Conservation (phyloP, 1,284 basidiomycete genomes). For the Hemileia vastatrix region DNA sequence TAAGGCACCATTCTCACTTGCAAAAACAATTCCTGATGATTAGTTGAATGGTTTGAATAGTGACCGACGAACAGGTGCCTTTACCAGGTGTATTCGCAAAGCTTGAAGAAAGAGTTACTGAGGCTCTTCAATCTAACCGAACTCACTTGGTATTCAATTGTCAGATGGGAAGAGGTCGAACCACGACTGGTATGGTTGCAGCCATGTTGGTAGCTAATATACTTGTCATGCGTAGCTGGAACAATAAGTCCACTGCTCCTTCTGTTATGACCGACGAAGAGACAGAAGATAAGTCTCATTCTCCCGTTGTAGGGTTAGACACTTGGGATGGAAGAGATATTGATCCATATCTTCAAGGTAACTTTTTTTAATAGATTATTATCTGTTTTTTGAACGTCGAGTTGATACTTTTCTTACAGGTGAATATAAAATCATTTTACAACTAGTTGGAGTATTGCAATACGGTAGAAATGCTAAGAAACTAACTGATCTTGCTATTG, state of each 20-base stretch:
- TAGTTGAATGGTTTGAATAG: constrained; percentile 46
- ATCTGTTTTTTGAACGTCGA: background rate
- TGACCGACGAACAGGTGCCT: constrained; percentile 87
- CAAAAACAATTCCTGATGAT: no score
- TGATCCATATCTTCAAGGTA: constrained; percentile 74
- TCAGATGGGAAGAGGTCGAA: constrained; percentile 62
- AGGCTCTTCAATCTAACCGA: constrained; percentile 55
- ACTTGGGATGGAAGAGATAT: constrained; percentile 56
- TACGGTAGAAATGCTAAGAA: constrained; percentile 87
- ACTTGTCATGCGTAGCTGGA: background rate
- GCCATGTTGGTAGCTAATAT: constrained; percentile 77
- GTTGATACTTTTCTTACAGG: constrained; percentile 50
- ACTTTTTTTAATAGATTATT: background rate
- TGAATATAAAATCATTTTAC: constrained; percentile 93
- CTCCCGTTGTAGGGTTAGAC: constrained; percentile 13
- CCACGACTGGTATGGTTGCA: constrained; percentile 71
- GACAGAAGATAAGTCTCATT: constrained; percentile 53
- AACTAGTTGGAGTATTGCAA: constrained; percentile 78
- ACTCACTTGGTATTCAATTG: constrained; percentile 76
- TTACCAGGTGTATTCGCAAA: constrained; percentile 71
- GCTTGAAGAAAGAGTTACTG: constrained; percentile 62
- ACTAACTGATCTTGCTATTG: constrained; percentile 76
- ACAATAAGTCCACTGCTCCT: background rate
- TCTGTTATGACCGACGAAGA: constrained; percentile 38
- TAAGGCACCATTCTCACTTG: no score